Evolutionary conservation across 768 basidiomycete genomes (phyloP).

Genomic region (Mycena maculata): DNA sequence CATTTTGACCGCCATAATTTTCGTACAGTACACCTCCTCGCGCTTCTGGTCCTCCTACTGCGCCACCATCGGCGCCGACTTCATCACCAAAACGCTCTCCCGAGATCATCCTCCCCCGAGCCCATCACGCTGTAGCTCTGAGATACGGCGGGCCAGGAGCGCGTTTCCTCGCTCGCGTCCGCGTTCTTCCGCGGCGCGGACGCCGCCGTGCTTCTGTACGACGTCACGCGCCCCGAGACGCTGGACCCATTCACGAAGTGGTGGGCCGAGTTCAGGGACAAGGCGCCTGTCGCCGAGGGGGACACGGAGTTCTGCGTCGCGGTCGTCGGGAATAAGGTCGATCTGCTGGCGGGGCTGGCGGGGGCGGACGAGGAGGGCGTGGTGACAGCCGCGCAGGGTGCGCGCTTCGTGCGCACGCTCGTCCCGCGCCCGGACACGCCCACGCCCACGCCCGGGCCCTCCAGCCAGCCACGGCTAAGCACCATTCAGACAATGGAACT

Average conservation of each 20-base stretch:
- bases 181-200: constrained; percentile 91
- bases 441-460: constrained; percentile 27
- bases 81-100: constrained; percentile 79
- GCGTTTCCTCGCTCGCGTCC: constrained; percentile 83
- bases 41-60: constrained; percentile 82
- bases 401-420: constrained; percentile 66
- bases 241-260: constrained; percentile 72
- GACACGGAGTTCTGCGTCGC: constrained; percentile 72
- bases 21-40: constrained; percentile 75
- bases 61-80: constrained; percentile 92
- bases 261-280: constrained; percentile 82
- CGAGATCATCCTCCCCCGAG: constrained; percentile 57
- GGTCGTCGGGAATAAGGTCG: constrained; percentile 85
- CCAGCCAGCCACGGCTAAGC: too few relatives aligned
- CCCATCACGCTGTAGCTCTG: constrained; percentile 57
- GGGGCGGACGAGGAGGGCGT: constrained; percentile 25
- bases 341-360: constrained; percentile 53
- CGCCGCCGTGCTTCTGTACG: constrained; percentile 84
- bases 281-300: constrained; percentile 74
- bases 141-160: constrained; percentile 89
- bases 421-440: constrained; percentile 53
- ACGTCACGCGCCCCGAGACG: constrained; percentile 75
- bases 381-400: constrained; percentile 57
- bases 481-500: too few relatives aligned
- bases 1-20: background rate